Percentiles rank a stretch among this genome's conserved stretches.
phyloP scores from a whole-genome alignment of 495 filamentous ascomycete species.

The Emericellopsis terricola region DNA sequence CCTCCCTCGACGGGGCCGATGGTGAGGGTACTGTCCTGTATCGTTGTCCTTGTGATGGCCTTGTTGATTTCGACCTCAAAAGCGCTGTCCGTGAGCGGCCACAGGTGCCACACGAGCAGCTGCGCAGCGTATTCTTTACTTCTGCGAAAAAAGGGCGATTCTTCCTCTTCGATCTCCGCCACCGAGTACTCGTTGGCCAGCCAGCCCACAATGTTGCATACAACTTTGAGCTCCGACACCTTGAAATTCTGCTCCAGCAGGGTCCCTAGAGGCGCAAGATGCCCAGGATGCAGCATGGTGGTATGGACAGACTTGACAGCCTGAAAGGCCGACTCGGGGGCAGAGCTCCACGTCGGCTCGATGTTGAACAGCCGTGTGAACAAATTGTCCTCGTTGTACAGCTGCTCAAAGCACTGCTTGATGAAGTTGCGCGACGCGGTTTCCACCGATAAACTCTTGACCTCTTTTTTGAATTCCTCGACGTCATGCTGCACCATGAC shows the following conservation, averaged over 20 bases:
- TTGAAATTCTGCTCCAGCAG: constrained; percentile 25
- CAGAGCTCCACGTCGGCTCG: constrained; percentile 24
- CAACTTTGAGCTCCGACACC: constrained; percentile 20
- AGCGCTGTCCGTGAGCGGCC: constrained; percentile 28
- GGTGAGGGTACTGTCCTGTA: constrained; percentile 21
- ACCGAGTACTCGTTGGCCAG: constrained; percentile 68
- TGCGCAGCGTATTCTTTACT: constrained; percentile 45
- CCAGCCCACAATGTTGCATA: constrained; percentile 66
- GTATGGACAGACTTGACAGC: constrained; percentile 21
- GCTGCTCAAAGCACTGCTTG: constrained; percentile 30
- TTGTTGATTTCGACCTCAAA: constrained; percentile 33
- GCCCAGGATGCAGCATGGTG: constrained; percentile 21
- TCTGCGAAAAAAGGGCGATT: constrained; percentile 55
- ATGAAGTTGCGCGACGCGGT: constrained; percentile 27
- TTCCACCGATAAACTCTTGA: constrained; percentile 22
- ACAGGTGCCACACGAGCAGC: constrained; percentile 31
- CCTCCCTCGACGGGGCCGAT: constrained; percentile 19
- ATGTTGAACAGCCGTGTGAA: constrained; percentile 29
- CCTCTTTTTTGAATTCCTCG: constrained; percentile 27
- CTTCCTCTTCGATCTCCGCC: constrained; percentile 52
- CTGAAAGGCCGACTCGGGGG: constrained; percentile 22
- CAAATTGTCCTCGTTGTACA: constrained; percentile 26
- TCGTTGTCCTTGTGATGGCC: constrained; percentile 26
- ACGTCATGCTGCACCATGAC: constrained; percentile 35
- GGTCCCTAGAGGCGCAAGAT: constrained; percentile 25